Evolutionary conservation across 2,329 filamentous ascomycete genomes (phyloP), one percentile per base, ranked within the genome.

Genomic region (Cryphonectria naterciae): DNA sequence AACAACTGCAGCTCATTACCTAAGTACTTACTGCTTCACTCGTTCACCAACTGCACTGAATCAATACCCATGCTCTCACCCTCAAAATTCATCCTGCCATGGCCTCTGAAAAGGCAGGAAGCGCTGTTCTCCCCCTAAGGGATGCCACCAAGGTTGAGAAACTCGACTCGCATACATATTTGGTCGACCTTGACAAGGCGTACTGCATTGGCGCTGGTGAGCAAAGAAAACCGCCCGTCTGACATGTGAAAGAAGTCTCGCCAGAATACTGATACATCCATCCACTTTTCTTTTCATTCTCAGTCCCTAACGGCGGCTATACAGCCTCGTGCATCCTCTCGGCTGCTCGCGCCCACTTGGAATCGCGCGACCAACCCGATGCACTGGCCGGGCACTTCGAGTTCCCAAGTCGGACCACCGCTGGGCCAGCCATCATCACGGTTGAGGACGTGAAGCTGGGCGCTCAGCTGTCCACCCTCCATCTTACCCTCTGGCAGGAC

Each of bases 381-480:
- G 78, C 81, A 2, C 72, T 84, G 28, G 78, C 80, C 1, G 79
- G 79, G 0, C 80, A 84, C 67, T 82, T 84, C 72, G 78, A 83
- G 63, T 86, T 81, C 70, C 76, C 84, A 58, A 77, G 75, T 61
- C 80, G 82, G 17, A 82, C 82, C 0, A 70, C 77, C 11, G 73
- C 77, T 8, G 84, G 83, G 0, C 79, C 77, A 0, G 83, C 79
- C 4, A 71, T 81, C 19, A 74, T 85, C 35, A 64, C 79, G 6
- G 78, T 85, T 7, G 78, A 82, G 1, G 81, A 84, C 58, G 74
- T 81, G 70, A 85, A 84, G 74, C 76, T 79, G 11, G 84, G 84
- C 17, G 78, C 80, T 10, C 77, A 77, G 41, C 77, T 83, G 28
- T 83, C 83, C 5, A 82, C 83, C 0, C 49, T 86, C 4, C 83